Base-by-base conservation (phyloP, 2,329 filamentous ascomycete species). In the Tolypocladium ophioglossoides region DNA sequence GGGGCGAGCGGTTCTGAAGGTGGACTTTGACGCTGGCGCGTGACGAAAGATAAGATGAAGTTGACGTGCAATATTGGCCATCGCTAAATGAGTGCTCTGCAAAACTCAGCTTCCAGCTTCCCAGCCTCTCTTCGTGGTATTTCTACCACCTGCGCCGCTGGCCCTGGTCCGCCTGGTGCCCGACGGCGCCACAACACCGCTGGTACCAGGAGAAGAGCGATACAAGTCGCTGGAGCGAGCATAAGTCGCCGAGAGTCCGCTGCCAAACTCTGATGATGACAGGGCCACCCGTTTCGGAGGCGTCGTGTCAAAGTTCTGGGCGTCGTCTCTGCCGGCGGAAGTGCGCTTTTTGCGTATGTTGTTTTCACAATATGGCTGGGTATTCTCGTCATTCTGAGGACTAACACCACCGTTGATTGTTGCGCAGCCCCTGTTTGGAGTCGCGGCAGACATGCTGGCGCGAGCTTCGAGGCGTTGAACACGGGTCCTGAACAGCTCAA, bases 1-100 rank as follows among this genome's bases (percentile, higher is more conserved):
- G 35, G 78, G 77, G 1, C 62, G 72, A 18, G 70, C 70, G 18
- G 62, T 78, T 16, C 63, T 82, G 54, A 64, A 64, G 34, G 59
- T 55, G 4, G 74, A 77, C 55, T 70, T 80, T 62, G 63, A 62
- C 20, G 6, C 30, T 4, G 32, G 24, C 34, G 16, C 11, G n/a
- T 38, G 40, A 52, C 12, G 30, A 30, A 14, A 6, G 27, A 9
- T 16, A 4, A 16, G 4, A 27, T 9, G 11, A 27, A 8, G 6
- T 27, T 9, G 7, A 30, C 8, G 41, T 4, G 24, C 14, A 4
- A 27, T 27, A 30, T 30, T 14, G 41, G 20, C 22, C 41, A 18
- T 4, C 1, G 16, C 22, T 6, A 18, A 18, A 2, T 7, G 6
- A 4, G 39, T 4, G 20, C 4, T 7, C 24, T 24, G 39, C 20